phyloP scores from a whole-genome alignment of 1,284 basidiomycete species.

The Puccinia novopanici region DNA sequence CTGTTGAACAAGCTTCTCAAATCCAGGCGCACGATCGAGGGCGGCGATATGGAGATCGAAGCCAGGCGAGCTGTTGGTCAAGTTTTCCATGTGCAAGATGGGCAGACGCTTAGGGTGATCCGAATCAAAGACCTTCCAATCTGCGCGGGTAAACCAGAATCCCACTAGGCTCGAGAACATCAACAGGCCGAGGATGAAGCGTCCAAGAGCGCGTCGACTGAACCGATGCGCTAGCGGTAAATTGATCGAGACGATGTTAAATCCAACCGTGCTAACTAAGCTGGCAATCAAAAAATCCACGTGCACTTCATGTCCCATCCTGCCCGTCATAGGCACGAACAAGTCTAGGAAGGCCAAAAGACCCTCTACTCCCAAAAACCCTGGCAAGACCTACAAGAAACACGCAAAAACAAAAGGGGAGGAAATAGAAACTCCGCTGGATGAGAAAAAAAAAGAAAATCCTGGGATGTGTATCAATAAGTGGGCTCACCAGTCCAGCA shows the following conservation, averaged over 20 bases:
- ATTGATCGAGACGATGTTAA: constrained; percentile 67
- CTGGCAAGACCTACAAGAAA: constrained; percentile 62
- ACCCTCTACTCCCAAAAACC: constrained; percentile 72
- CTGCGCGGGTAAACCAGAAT: constrained; percentile 54
- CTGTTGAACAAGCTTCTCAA: constrained; percentile 67
- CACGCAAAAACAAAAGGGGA: constrained; percentile 11
- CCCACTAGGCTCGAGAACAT: constrained; percentile 27
- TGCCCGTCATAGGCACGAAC: constrained; percentile 82
- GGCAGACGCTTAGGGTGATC: constrained; percentile 87
- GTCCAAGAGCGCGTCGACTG: constrained; percentile 58
- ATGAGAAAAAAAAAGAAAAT: neutral
- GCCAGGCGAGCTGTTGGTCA: constrained; percentile 68
- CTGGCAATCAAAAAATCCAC: constrained; percentile 86
- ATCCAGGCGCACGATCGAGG: constrained; percentile 79
- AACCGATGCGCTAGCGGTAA: constrained; percentile 73
- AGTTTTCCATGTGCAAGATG: constrained; percentile 81
- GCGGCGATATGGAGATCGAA: constrained; percentile 79
- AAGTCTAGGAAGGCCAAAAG: constrained; percentile 75
- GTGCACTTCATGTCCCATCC: constrained; percentile 67
- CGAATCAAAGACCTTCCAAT: constrained; percentile 71
- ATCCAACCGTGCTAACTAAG: constrained; percentile 55
- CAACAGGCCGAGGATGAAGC: constrained; percentile 7
- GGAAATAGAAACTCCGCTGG: neutral
- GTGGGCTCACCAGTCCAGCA: constrained; percentile 63
- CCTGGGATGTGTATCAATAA: neutral